phyloP scores from a whole-genome alignment of 441 rosid genomes.

The Macaranga tanarius region DNA sequence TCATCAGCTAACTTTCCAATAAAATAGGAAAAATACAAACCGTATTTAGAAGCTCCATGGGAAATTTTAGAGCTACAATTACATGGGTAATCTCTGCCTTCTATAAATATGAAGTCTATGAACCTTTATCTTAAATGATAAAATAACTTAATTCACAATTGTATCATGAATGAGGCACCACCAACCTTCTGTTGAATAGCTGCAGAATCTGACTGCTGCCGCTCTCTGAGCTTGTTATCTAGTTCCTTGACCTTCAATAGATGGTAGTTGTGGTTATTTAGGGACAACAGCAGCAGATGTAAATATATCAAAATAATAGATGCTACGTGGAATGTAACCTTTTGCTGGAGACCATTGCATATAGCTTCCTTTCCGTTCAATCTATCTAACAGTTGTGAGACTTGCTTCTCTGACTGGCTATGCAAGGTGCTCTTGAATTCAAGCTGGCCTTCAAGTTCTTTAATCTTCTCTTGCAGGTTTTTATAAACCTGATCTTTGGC shows the following conservation, averaged over 20 bases:
- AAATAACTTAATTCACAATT: not conserved
- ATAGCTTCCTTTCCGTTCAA: slow-evolving; percentile 70
- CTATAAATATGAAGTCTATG: not conserved
- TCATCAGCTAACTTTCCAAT: slow-evolving; percentile 13
- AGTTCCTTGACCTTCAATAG: slow-evolving; percentile 64
- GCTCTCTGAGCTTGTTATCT: slow-evolving; percentile 62
- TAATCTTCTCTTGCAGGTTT: slow-evolving; percentile 66
- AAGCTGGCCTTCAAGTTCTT: slow-evolving; percentile 73
- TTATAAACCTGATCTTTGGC: slow-evolving; percentile 54
- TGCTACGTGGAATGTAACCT: slow-evolving; percentile 42
- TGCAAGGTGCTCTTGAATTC: slow-evolving; percentile 44
- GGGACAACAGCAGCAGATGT: slow-evolving; percentile 9
- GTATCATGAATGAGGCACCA: not conserved
- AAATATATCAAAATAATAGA: not conserved
- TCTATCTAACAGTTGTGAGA: slow-evolving; percentile 59
- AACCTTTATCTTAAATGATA: not conserved
- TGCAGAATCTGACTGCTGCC: slow-evolving; percentile 54
- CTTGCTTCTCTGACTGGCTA: slow-evolving; percentile 64
- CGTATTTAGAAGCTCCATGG: not conserved
- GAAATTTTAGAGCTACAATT: no score
- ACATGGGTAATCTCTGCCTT: not conserved
- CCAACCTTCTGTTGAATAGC: slow-evolving; percentile 56
- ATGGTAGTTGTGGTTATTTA: slow-evolving; percentile 23
- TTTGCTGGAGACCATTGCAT: slow-evolving; percentile 59
- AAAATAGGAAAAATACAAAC: not conserved